Evolutionary conservation across 192 early-diverging fungal genomes (phyloP), one percentile per base, ranked within the genome.

Genomic region (Linnemannia elongata): DNA sequence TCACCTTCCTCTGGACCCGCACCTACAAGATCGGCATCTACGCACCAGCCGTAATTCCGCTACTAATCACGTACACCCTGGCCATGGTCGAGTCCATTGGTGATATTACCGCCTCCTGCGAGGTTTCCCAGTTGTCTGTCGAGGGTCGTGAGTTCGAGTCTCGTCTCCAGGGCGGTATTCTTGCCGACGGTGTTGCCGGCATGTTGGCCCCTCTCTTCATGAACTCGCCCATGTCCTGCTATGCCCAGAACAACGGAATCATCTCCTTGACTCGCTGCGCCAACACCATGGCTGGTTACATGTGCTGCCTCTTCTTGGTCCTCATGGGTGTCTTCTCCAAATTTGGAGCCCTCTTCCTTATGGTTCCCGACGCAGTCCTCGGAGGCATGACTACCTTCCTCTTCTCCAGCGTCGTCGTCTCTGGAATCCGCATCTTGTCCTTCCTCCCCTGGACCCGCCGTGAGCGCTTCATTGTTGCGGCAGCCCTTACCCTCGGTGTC

Each of bases 171-270:
- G 91, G 91, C 5, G 91, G 91, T 24, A 85, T 92, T 55, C 75
- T 92, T 18, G 90, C 89, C 6, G 91, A 92, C 33, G 91, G 91
- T 66, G 52, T 92, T 30, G 79, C 83, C 39, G 82, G 87, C 47
- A 76, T 87, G 30, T 66, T 92, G 3, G 86, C 91, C 2, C 88
- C 90, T 1, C 41, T 85, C 8, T 79, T 77, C 49, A 90, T 92
- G 71, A 92, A 88, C 68, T 88, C 89, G 41, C 92, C 92, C n/a
- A 88, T 92, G 54, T 79, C 82, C 12, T 92, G 92, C 35, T 92
- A 91, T 49, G 92, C 92, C 42, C 91, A 92, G 39, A 92, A 92
- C 80, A 92, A 92, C 72, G 91, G 91, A 47, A 88, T 92, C 83
- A 92, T 92, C 52, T 90, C 91, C 4, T 70, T 92, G 38, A 92